These are phyloP conservation scores for Bipolaris zeicola DNA, from an alignment of 2,329 filamentous ascomycete genomes.

Conservation along the genomic window DNA sequence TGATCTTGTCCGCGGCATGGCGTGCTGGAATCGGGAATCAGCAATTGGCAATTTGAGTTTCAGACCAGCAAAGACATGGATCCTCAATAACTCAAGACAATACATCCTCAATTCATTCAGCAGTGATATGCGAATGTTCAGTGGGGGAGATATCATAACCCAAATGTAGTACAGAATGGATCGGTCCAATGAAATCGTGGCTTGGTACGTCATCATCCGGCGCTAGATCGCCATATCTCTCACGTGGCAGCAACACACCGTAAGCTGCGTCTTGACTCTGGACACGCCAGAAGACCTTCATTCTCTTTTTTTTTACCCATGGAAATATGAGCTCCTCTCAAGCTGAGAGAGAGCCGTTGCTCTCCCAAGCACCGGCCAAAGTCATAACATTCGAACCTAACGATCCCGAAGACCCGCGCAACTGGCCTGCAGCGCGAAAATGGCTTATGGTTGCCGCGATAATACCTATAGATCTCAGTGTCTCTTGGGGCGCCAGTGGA, in stretches of 20 bases:
- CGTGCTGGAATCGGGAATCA: too few species aligned
- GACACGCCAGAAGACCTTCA: not conserved
- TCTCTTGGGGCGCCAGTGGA: slow-evolving; percentile 55
- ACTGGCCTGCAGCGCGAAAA: slow-evolving; percentile 42
- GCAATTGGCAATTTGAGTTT: not conserved
- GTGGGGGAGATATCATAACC: not conserved
- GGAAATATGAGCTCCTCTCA: slow-evolving; percentile 3
- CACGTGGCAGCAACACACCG: not conserved
- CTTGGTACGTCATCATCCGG: slow-evolving; percentile 1
- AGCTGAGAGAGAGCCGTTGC: slow-evolving; percentile 17
- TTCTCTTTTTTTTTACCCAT: not conserved
- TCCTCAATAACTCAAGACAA: too few species aligned
- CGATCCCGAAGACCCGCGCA: slow-evolving; percentile 42
- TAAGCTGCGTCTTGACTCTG: not conserved
- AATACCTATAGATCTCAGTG: slow-evolving; percentile 44
- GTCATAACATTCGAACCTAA: slow-evolving; percentile 23
- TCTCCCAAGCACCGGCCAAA: slow-evolving; percentile 10
- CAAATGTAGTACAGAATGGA: not conserved
- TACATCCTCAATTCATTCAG: not conserved
- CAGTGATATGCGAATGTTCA: not conserved
- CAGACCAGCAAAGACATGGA: too few species aligned
- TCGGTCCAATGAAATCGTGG: not conserved
- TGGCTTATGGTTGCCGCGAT: slow-evolving; percentile 46
- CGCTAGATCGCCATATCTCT: not conserved
- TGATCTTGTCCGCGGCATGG: not conserved